Base-by-base conservation (phyloP, 108 stramenopile species). In the Skeletonema potamos region DNA sequence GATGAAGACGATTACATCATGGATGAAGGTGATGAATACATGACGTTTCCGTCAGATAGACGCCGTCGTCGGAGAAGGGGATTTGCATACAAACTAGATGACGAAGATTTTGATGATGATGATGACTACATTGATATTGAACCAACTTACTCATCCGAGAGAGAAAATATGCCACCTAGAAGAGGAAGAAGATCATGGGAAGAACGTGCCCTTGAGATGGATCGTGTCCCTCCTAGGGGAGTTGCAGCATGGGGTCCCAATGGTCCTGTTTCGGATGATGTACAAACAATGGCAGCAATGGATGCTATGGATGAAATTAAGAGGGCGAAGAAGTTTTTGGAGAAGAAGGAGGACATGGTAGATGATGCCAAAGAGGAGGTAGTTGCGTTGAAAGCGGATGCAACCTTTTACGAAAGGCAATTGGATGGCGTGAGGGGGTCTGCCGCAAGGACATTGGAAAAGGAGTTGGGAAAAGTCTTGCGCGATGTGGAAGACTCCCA, bases 241-340 rank as follows among this genome's bases (percentile, higher is more conserved):
- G 77, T 89, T 8, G 48, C 75, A 13, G 89, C 91, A 0, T 94
- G 89, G 89, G 93, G 93, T 26, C 93, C 93, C 26, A 62, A 85
- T 12, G 93, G 93, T 27, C 84, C 76, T 29, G 61, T 18, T 13
- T 59, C 46, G 26, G 62, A 58, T 15, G 79, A 87, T 84, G 88
- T 89, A 6, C 83, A 89, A 28, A 80, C 77, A 8, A 85, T 79
- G 58, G 91, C 91, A 6, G 87, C 87, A 9, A 26, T 81, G 60
- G 89, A 92, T 74, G 93, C 93, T 0, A 46, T 85, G 37, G 66
- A 87, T 36, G 91, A 94, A 46, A 85, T 94, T 41, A 51, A 76
- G 64, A 81, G 71, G 46, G 81, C 85, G 7, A 68, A 80, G 36
- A 76, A 67, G 22, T 75, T 74, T 43, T 55, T 92, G 41, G 79